Base-by-base conservation (phyloP, 2,329 filamentous ascomycete genomes). In the Ophiostoma populinum region DNA sequence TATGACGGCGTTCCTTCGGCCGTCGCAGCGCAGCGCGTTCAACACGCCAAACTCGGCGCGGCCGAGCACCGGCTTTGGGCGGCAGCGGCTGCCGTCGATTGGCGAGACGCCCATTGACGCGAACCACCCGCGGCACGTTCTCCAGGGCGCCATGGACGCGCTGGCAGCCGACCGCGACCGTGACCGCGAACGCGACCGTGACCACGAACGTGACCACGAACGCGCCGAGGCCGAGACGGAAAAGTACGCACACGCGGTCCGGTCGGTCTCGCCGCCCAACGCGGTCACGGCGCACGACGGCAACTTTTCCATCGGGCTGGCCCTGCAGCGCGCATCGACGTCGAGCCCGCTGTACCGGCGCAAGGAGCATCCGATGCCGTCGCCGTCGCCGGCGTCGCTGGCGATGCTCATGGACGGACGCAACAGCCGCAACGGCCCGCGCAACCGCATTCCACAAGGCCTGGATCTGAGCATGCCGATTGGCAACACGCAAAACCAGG, bases 361-460 rank as follows among this genome's bases (percentile, higher is more conserved):
- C 51, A 55, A 57, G 28, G 61, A 60, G 2, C 59, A 63, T 19
- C 63, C 70, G 11, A 64, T 80, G 7, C 79, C 80, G 1, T 82
- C 82, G 12, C 80, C 68, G 22, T 70, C 64, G 7, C 70, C 66
- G 16, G 77, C 70, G 33, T 68, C 68, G 36, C 74, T 81, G 40
- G 65, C 68, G 1, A 60, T 62, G 8, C 53, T 75, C 32, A 72
- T 77, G 55, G 67, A 75, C 36, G 60, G 71, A 6, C 59, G 67
- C 15, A 60, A 61, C 27, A 68, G 65, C 20, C 67, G 77, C 19
- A 80, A 79, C 42, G 74, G 76, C 10, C 83, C 83, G 7, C 71
- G 79, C 12, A 79, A 79, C 46, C 72, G 82, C 16, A 92, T 87
- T 42, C 82, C 82, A 2, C 67, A 74, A 35, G 80, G 79, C 0